Conservation (phyloP, 2,329 filamentous ascomycete genomes). For the Fusarium brevicatenulatum region DNA sequence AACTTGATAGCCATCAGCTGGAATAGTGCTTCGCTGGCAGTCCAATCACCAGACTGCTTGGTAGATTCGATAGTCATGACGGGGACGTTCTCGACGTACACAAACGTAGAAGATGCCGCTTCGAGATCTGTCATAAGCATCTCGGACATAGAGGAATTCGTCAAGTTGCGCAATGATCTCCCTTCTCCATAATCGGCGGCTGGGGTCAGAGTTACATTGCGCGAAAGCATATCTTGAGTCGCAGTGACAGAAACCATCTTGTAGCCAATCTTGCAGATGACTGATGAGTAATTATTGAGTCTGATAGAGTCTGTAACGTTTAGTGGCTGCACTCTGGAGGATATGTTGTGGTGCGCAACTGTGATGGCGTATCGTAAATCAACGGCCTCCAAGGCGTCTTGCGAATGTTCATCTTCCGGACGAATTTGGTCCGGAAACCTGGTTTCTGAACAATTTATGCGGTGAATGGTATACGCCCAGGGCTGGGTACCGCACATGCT, state of each 20-base stretch:
- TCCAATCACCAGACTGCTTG: too few relatives aligned
- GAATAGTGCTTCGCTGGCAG: background rate
- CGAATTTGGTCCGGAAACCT: too few relatives aligned
- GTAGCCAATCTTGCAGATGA: background rate
- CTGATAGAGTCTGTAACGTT: accelerated
- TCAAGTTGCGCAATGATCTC: accelerated
- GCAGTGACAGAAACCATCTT: background rate
- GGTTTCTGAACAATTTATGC: background rate
- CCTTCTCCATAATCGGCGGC: background rate
- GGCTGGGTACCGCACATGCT: background rate
- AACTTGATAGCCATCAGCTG: background rate
- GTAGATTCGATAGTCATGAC: accelerated
- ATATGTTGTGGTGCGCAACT: background rate
- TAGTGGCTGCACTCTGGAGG: background rate
- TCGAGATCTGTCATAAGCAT: background rate
- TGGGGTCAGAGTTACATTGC: background rate
- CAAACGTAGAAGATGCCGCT: accelerated
- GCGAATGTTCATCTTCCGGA: too few relatives aligned
- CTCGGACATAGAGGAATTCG: accelerated
- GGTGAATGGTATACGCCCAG: background rate
- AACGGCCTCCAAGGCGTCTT: background rate
- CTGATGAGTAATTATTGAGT: accelerated
- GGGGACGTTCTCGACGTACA: accelerated
- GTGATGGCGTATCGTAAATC: background rate
- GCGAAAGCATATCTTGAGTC: accelerated